These are phyloP conservation scores for Beauveria sp. DNA, from an alignment of 2,329 filamentous ascomycete species.

Conservation along the genomic window DNA sequence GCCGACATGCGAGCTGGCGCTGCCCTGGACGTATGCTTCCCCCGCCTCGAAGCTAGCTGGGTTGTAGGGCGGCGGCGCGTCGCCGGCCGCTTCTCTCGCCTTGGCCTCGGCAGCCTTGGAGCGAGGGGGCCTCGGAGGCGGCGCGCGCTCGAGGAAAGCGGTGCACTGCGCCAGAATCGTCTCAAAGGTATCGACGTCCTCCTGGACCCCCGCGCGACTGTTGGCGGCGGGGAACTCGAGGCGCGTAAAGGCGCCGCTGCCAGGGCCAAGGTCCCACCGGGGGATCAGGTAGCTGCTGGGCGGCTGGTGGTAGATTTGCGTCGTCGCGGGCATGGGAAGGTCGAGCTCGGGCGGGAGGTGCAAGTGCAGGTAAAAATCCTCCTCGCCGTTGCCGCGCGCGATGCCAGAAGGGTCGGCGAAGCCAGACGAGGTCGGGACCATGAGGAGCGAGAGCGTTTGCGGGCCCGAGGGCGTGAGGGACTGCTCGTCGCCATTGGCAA, in stretches of 20 bases:
- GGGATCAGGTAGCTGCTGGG: conserved; percentile 90
- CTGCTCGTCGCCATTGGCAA: conserved; percentile 78
- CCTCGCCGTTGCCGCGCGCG: conserved; percentile 49
- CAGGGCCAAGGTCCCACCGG: conserved; percentile 84
- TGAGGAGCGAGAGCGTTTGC: conserved; percentile 85
- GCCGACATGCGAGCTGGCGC: conserved; percentile 41
- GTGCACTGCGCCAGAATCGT: conserved; percentile 98
- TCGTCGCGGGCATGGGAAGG: conserved; percentile 85
- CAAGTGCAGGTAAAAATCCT: conserved; percentile 95
- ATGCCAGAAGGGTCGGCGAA: conserved; percentile 50
- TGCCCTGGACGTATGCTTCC: conserved; percentile 64
- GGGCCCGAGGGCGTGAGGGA: conserved; percentile 77
- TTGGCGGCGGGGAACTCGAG: conserved; percentile 81
- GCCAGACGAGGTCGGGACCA: conserved; percentile 85
- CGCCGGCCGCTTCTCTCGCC: conserved; percentile 32
- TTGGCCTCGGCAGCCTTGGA: conserved; percentile 28
- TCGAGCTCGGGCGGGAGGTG: conserved; percentile 93
- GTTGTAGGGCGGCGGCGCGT: conserved; percentile 61
- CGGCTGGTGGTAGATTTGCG: conserved; percentile 94
- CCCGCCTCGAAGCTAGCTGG: conserved; percentile 73
- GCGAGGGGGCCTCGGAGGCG: conserved; percentile 43
- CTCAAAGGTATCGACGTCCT: conserved; percentile 93
- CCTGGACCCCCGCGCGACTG: conserved; percentile 66
- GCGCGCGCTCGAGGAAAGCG: conserved; percentile 80
- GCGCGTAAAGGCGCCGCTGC: conserved; percentile 82